Base-by-base conservation (phyloP, 768 basidiomycete species). In the Tephrocybe sp. region DNA sequence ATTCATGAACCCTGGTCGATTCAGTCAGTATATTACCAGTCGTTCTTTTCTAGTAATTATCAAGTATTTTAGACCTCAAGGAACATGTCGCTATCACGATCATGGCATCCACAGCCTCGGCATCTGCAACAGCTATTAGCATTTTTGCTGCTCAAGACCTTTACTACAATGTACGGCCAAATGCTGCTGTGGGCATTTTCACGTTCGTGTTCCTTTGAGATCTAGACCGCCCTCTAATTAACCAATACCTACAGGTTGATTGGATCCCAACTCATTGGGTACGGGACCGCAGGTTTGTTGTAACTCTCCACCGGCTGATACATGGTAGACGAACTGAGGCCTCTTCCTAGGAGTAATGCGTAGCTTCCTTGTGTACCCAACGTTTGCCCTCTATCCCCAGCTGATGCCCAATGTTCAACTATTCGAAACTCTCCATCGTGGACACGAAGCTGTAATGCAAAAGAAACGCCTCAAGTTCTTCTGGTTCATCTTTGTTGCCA, bases 51-150 rank as follows among this genome's bases (percentile, higher is more conserved):
- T 43, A 23, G 20, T 12, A 20, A 20, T 30, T n/a, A 21, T n/a
- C n/a, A n/a, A n/a, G n/a, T n/a, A n/a, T n/a, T 40, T 39, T 38
- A 78, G 76, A 79, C 54, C 68, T 73, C 60, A 75, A 74, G 61
- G 83, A 85, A 57, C 83, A 85, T 57, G 80, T 83, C 7, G 77
- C 77, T 15, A 84, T 85, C 44, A 81, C 81, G 2, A 81, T 84
- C 30, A 80, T 85, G 62, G 66, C 83, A 1, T 77, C 80, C 17
- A 84, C 83, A 0, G 83, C 83, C 1, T 77, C 80, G 1, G 72
- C 74, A 1, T 80, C 81, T 1, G 81, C 83, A 0, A 66, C 79
- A 9, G 81, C 80, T 0, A 83, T 83, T 61, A 80, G 74, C 48
- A 75, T 83, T 54, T 81, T 84, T 47, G 83, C 83, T 3, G 80